A percentile compares a stretch with the other conserved stretches of the same genome.
phyloP scores from a whole-genome alignment of 1,139 yeast genomes.

The Arxiozyma slooffiae region DNA sequence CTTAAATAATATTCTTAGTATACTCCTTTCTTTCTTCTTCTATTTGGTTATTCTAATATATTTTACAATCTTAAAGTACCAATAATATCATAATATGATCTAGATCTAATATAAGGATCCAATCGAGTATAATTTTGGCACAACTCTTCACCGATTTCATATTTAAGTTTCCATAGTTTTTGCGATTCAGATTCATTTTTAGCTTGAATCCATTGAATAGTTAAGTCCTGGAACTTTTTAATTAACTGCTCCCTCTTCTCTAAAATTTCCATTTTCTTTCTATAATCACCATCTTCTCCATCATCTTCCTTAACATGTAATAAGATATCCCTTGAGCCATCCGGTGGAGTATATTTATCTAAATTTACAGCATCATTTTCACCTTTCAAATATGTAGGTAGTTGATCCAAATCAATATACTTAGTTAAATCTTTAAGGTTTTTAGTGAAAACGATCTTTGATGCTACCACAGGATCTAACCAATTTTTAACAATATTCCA shows the following conservation, averaged over 20 bases:
- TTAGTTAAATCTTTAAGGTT: slow-evolving; percentile 47
- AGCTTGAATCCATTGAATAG: slow-evolving; percentile 61
- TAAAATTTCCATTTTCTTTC: slow-evolving; percentile 17
- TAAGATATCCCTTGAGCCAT: slow-evolving; percentile 45
- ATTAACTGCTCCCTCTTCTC: slow-evolving; percentile 42
- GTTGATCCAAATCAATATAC: slow-evolving; percentile 42
- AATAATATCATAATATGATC: slow-evolving; percentile 55
- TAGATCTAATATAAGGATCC: slow-evolving; percentile 67
- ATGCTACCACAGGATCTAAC: slow-evolving; percentile 83
- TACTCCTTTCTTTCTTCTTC: background rate
- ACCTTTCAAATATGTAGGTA: slow-evolving; percentile 64
- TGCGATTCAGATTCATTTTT: slow-evolving; percentile 37
- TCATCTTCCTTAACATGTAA: slow-evolving; percentile 35
- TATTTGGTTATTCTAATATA: background rate
- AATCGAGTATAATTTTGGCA: slow-evolving; percentile 47
- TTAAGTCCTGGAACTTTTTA: slow-evolving; percentile 44
- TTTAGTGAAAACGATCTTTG: slow-evolving; percentile 68
- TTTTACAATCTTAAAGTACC: slow-evolving; percentile 33
- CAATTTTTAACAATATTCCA: slow-evolving; percentile 80
- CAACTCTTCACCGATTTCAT: slow-evolving; percentile 39
- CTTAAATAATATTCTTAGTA: background rate
- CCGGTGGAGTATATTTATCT: slow-evolving; percentile 22
- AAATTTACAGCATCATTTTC: slow-evolving; percentile 38
- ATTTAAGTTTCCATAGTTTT: slow-evolving; percentile 39
- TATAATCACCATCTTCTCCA: slow-evolving; percentile 31